Evolutionary conservation across 2,329 filamentous ascomycete genomes (phyloP), one percentile per base, ranked within the genome.

Genomic region (Aspergillus quadrilineatus): DNA sequence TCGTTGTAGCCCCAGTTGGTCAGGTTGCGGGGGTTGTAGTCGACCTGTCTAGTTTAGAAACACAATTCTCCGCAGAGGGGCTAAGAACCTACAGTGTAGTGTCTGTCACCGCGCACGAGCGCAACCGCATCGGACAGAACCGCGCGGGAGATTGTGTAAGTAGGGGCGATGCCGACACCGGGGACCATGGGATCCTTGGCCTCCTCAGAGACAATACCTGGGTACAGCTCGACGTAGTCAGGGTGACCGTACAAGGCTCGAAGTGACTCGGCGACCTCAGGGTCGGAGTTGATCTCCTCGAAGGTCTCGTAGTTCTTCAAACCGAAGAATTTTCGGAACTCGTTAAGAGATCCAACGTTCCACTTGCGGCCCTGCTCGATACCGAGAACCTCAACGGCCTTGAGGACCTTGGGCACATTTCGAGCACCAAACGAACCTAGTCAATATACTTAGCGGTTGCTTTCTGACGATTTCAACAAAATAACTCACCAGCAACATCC

Each of bases 1-100:
- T 91, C 88, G 53, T 85, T 84, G 76, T 84, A 93, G 17, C 90
- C 90, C 90, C 90, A 96, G 74, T 90, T 92, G 1, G 90, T 95
- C 46, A 95, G 74, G 63, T 86, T 85, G 7, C 85, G 82, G 0
- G 90, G 84, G 63, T 87, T 85, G 70, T 89, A 92, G 71, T 93
- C 89, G n/a, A 80, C 60, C 68, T 69, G 28, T 10, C 42, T 17
- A 22, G 4, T 10, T 64, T 47, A 62, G 56, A 9, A 44, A 74
- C 79, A 17, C 6, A 7, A 2, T 49, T 15, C n/a, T 5, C 12
- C 26, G 6, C 10, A 8, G 3, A 9, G 28, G 9, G 36, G n/a
- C 15, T 26, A n/a, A 6, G 10, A 30, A 53, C 65, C 56, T 57
- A 68, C 68, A 0, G 89, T 92, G 76, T 92, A 92, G 75, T 90